Evolutionary conservation across 108 stramenopile species (phyloP).

Genomic region (Bacterosira constricta): DNA sequence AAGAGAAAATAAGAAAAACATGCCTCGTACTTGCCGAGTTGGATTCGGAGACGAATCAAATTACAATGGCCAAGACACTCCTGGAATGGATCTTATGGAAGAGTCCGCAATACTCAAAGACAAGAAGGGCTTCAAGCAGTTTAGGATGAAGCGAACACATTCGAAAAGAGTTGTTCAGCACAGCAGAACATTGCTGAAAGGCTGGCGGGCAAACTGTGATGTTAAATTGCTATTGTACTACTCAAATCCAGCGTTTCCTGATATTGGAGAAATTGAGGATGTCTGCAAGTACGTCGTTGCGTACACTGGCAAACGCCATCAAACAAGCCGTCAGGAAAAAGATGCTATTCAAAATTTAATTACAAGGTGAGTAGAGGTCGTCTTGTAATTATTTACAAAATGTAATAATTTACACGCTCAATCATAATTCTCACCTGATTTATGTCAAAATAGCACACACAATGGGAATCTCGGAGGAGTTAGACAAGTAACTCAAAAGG

Average conservation of each 20-base stretch:
- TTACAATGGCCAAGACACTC: background rate
- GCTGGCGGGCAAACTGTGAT: slow-evolving; percentile 7
- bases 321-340: background rate
- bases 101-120: background rate
- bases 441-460: background rate
- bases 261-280: slow-evolving; percentile 2
- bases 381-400: no score
- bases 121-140: background rate
- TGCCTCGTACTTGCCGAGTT: background rate
- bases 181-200: background rate
- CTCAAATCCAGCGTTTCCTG: background rate
- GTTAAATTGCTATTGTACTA: background rate
- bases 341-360: background rate
- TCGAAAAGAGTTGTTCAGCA: slow-evolving; percentile 10
- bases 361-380: no score
- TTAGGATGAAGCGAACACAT: slow-evolving; percentile 1
- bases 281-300: slow-evolving; percentile 9
- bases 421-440: no score
- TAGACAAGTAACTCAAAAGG: background rate
- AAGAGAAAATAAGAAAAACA: background rate
- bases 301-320: slow-evolving; percentile 7
- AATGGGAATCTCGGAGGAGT: background rate
- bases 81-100: background rate
- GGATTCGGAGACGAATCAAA: background rate
- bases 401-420: no score